Base-by-base conservation (phyloP, 1,284 basidiomycete genomes). In the Athelia sp. region DNA sequence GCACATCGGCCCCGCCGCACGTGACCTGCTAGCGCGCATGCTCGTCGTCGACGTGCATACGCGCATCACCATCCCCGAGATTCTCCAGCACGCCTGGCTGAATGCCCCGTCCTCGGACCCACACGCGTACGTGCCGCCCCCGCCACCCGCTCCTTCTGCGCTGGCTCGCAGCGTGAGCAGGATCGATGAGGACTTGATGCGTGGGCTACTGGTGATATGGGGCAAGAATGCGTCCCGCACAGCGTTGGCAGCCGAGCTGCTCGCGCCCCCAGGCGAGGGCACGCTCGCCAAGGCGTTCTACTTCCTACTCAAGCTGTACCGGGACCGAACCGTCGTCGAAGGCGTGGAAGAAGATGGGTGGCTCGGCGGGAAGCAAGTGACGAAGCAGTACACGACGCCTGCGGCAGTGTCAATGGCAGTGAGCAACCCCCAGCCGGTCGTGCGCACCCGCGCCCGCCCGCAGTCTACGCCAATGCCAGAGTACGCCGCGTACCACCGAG, bases 281-380 rank as follows among this genome's bases (percentile, higher is more conserved):
- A 85, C 84, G 3, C 84, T 93, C 63, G 90, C 93, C 23, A 98
- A 98, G 67, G 92, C 92, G 0, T 94, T 97, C 67, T 97, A 96
- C 63, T 93, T 91, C 65, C 75, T 97, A 43, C 76, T 97, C 19
- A 75, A 81, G 49, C 82, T 82, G 63, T 93, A 95, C 67, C 81
- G 90, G 48, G 87, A 89, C 59, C 81, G 82, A 53, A 80, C 83
- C 18, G 65, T 85, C 19, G 69, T 70, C 43, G 64, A 67, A 31
- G 53, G 61, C 11, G 49, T 57, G 42, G 26, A 62, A 0, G 26
- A 29, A 29, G 26, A 29, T 29, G 26, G n/a, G n/a, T n/a, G n/a
- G n/a, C n/a, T n/a, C n/a, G n/a, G n/a, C n/a, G 72, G 67, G 31
- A 76, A 73, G 50, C 56, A 73, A 3, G 57, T 76, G 45, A 73